A percentile compares a stretch with the other conserved stretches of the same genome.
phyloP scores from a whole-genome alignment of 2,329 filamentous ascomycete genomes.

The Fusarium pseudograminearum region DNA sequence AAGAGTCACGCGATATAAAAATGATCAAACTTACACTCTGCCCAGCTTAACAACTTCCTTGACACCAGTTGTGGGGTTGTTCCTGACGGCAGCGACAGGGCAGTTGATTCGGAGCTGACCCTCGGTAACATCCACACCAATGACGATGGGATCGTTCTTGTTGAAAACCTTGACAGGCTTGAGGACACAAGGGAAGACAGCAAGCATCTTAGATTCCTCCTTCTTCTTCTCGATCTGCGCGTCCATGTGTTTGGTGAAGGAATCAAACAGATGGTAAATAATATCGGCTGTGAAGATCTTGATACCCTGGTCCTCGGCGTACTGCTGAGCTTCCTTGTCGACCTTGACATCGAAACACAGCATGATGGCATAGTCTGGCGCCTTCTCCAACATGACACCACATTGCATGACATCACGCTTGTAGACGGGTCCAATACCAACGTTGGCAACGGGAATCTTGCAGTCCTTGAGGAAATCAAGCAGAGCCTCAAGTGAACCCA shows the following conservation, averaged over 20 bases:
- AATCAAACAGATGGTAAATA: slow-evolving; percentile 98
- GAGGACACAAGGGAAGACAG: slow-evolving; percentile 96
- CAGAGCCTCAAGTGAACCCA: slow-evolving; percentile 94
- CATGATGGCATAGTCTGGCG: slow-evolving; percentile 97
- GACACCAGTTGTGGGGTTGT: slow-evolving; percentile 78
- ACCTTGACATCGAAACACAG: slow-evolving; percentile 99
- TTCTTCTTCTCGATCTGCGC: slow-evolving; percentile 90
- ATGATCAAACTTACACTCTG: slow-evolving; percentile 80
- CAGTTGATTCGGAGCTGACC: slow-evolving; percentile 89
- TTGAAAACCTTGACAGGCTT: slow-evolving; percentile 95
- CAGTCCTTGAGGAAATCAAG: slow-evolving; percentile 95
- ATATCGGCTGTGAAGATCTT: slow-evolving; percentile 99
- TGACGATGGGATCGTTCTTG: slow-evolving; percentile 94
- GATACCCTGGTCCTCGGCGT: slow-evolving; percentile 93
- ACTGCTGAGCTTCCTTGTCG: slow-evolving; percentile 91
- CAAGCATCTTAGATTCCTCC: slow-evolving; percentile 94
- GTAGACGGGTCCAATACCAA: slow-evolving; percentile 96
- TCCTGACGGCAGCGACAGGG: slow-evolving; percentile 88
- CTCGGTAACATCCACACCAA: slow-evolving; percentile 95
- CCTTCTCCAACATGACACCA: slow-evolving; percentile 96
- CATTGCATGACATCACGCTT: slow-evolving; percentile 97
- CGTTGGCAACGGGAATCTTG: slow-evolving; percentile 98
- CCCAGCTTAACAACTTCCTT: slow-evolving; percentile 90
- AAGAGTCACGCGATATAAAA: slow-evolving; percentile 32
- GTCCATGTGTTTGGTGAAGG: slow-evolving; percentile 95